Evolutionary conservation across 139 green algal genomes (phyloP).

Genomic region (Zygnema circumcarinatum): DNA sequence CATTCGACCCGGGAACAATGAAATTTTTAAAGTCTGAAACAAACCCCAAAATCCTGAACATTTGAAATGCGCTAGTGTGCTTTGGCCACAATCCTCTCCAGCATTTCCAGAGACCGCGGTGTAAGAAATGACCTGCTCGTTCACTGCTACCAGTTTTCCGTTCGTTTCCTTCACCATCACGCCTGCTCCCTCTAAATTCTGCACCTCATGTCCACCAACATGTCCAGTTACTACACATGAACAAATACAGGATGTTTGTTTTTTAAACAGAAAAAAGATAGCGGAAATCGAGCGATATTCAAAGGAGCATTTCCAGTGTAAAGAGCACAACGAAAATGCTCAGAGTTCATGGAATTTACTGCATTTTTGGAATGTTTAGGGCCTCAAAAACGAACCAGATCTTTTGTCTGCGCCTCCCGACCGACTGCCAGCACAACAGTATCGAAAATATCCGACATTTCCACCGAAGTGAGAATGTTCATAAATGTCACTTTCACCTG

Average conservation of each 20-base stretch:
- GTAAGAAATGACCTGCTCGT: conserved; percentile 64
- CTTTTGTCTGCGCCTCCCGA: conserved; percentile 55
- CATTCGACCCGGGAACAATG: no score
- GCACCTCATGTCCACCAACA: conserved; percentile 15
- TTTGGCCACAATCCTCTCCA: no score
- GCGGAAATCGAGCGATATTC: not conserved
- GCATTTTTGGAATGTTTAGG: no score
- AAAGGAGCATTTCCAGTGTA: not conserved
- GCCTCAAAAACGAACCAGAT: conserved; percentile 58
- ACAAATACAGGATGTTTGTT: conserved; percentile 8
- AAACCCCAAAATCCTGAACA: no score
- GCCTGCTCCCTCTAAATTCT: conserved; percentile 56
- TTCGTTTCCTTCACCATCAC: conserved; percentile 59
- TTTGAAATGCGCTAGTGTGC: no score
- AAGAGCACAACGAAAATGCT: no score
- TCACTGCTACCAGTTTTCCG: conserved; percentile 65
- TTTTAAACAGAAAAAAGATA: not conserved
- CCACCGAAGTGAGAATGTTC: conserved; percentile 61
- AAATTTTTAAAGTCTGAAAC: no score
- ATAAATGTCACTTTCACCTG: conserved; percentile 58
- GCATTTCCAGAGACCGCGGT: no score
- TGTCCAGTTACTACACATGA: conserved; percentile 14
- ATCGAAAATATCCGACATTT: conserved; percentile 64
- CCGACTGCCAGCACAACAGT: conserved; percentile 73
- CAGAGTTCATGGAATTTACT: no score